Evolutionary conservation across 1,139 yeast genomes (phyloP).

Genomic region (Arxiozyma slooffiae): DNA sequence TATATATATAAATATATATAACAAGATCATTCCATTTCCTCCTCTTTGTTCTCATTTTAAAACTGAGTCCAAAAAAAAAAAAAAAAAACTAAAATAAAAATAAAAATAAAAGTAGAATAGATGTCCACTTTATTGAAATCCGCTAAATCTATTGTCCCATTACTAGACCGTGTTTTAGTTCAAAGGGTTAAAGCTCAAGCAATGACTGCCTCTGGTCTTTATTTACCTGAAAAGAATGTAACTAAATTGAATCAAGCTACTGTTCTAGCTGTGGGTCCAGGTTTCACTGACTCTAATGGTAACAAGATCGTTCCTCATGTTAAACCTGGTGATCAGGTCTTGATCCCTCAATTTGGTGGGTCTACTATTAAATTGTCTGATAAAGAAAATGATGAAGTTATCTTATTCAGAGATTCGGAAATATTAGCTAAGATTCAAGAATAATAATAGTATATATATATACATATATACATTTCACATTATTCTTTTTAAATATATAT

Average conservation of each 20-base stretch:
- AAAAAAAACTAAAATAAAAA: not conserved
- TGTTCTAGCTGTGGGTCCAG: constrained; percentile 79
- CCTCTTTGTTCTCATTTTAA: too few relatives aligned
- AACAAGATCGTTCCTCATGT: constrained; percentile 63
- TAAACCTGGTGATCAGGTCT: constrained; percentile 80
- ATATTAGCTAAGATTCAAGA: constrained; percentile 80
- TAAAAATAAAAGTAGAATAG: too few relatives aligned
- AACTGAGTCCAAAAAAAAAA: too few relatives aligned
- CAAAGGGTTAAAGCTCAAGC: constrained; percentile 89
- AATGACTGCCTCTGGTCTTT: constrained; percentile 89
- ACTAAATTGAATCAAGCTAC: constrained; percentile 81
- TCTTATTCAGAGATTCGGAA: constrained; percentile 81
- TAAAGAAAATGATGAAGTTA: constrained; percentile 50
- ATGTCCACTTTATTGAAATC: constrained; percentile 62
- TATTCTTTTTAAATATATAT: too few relatives aligned
- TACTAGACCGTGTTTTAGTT: constrained; percentile 89
- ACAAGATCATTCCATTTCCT: too few relatives aligned
- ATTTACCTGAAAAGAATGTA: constrained; percentile 93
- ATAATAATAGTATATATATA: constrained; percentile 2
- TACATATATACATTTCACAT: too few relatives aligned
- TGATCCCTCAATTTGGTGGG: constrained; percentile 88
- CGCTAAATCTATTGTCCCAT: constrained; percentile 81
- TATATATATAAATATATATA: too few relatives aligned
- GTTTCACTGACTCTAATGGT: constrained; percentile 61
- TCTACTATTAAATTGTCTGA: constrained; percentile 59